Conservation (phyloP, 139 green algal genomes). For the Limnomonas spitsbergensis region DNA sequence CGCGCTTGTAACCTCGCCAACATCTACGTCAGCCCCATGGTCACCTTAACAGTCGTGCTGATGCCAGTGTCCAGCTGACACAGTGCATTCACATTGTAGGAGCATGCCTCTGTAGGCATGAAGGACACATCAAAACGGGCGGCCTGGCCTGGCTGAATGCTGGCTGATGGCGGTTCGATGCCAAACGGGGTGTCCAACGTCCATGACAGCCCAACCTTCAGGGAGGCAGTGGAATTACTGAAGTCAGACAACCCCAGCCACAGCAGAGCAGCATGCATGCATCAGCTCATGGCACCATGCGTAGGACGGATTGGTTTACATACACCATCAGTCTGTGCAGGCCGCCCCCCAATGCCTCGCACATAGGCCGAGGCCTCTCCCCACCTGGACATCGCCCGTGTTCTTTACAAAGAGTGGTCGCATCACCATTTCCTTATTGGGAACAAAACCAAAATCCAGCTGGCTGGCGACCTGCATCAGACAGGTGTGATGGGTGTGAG, state of each 20-base stretch:
- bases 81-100: slow-evolving; percentile 42
- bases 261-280: too few species aligned
- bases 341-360: too few species aligned
- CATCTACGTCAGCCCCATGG: too few species aligned
- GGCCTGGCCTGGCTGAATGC: slow-evolving; percentile 38
- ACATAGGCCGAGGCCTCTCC: too few species aligned
- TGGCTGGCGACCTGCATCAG: neutral
- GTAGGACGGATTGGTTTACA: too few species aligned
- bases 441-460: slow-evolving; percentile 58
- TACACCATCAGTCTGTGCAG: too few species aligned
- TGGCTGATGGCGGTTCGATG: slow-evolving; percentile 35
- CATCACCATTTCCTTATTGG: slow-evolving; percentile 35
- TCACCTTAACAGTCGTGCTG: slow-evolving; percentile 31
- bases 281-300: too few species aligned
- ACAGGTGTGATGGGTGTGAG: neutral
- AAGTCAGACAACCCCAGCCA: too few species aligned
- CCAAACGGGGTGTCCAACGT: slow-evolving; percentile 57
- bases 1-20: too few species aligned
- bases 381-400: slow-evolving; percentile 53
- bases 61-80: slow-evolving; percentile 49
- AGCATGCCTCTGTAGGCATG: slow-evolving; percentile 54
- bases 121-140: slow-evolving; percentile 45
- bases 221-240: neutral
- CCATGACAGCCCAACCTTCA: slow-evolving; percentile 49
- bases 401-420: slow-evolving; percentile 45